A percentile compares a stretch with the other conserved stretches of the same genome.
phyloP scores from a whole-genome alignment of 768 basidiomycete genomes.

The Cystobasidiopsis lactophilus region DNA sequence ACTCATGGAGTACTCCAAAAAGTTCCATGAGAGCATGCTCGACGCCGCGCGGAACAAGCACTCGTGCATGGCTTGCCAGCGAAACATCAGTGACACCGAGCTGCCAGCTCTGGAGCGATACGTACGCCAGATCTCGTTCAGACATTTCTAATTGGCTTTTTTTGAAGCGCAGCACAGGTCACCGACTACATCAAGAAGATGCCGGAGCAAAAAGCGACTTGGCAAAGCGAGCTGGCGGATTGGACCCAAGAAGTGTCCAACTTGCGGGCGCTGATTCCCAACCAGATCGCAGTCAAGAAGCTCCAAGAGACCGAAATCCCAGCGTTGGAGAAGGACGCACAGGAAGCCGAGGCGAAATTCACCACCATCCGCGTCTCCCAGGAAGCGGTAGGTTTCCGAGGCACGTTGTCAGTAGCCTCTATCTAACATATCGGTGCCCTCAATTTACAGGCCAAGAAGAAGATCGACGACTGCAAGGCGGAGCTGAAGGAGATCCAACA shows the following conservation, averaged over 20 bases:
- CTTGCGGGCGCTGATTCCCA: conserved; percentile 39
- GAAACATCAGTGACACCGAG: conserved; percentile 38
- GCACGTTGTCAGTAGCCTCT: not conserved
- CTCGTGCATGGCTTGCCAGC: conserved; percentile 53
- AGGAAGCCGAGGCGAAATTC: conserved; percentile 35
- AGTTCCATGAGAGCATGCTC: conserved; percentile 34
- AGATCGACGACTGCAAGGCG: conserved; percentile 10
- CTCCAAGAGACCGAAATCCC: conserved; percentile 45
- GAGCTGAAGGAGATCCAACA: conserved; percentile 30
- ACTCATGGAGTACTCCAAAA: conserved; percentile 9
- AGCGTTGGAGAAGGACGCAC: conserved; percentile 39
- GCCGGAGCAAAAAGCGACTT: conserved; percentile 28
- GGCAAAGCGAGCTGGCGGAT: conserved; percentile 31
- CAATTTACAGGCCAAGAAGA: not conserved
- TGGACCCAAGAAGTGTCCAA: conserved; percentile 42
- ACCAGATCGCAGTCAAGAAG: conserved; percentile 35
- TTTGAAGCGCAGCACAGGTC: conserved; percentile 29
- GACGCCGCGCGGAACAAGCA: conserved; percentile 40
- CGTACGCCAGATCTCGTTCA: conserved; percentile 28
- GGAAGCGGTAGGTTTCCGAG: conserved; percentile 36
- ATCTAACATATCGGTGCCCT: too few relatives aligned
- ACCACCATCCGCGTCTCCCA: conserved; percentile 34
- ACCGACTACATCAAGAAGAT: conserved; percentile 39
- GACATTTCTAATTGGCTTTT: not conserved
- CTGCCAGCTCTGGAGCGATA: conserved; percentile 44